These are phyloP conservation scores for Fusarium fujikuroi DNA, from an alignment of 2,329 filamentous ascomycete genomes.

Conservation along the genomic window DNA sequence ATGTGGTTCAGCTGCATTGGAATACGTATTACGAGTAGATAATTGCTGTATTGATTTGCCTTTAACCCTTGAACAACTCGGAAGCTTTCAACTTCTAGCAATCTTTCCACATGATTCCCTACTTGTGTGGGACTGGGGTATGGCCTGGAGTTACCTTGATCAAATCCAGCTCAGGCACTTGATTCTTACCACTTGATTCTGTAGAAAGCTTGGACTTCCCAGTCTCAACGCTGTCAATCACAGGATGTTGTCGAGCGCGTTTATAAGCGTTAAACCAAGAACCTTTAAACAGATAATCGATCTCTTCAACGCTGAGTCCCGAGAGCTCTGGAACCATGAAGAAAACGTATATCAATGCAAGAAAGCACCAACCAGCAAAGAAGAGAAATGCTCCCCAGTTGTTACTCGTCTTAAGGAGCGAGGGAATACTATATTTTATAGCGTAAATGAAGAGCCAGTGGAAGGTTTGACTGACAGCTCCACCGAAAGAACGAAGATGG, in stretches of 20 bases:
- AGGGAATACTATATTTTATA: neutral
- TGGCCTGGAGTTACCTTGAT: too few relatives aligned
- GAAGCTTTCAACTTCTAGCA: accelerated
- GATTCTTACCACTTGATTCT: neutral
- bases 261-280: neutral
- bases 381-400: neutral
- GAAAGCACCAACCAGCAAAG: neutral
- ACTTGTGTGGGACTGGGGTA: too few relatives aligned
- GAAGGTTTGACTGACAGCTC: neutral
- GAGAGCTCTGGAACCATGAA: neutral
- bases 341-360: neutral
- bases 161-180: neutral
- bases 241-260: neutral
- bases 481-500: neutral
- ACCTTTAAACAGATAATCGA: neutral
- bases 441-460: neutral
- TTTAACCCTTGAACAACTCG: too few relatives aligned
- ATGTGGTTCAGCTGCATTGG: too few relatives aligned
- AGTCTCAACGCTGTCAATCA: neutral
- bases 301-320: neutral
- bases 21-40: too few relatives aligned
- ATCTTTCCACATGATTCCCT: too few relatives aligned
- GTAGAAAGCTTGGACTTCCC: neutral
- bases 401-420: neutral
- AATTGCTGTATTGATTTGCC: too few relatives aligned